Evolutionary conservation across 805 yeast species (phyloP), one percentile per base, ranked within the genome.

Genomic region (Yamadazyma olivae): DNA sequence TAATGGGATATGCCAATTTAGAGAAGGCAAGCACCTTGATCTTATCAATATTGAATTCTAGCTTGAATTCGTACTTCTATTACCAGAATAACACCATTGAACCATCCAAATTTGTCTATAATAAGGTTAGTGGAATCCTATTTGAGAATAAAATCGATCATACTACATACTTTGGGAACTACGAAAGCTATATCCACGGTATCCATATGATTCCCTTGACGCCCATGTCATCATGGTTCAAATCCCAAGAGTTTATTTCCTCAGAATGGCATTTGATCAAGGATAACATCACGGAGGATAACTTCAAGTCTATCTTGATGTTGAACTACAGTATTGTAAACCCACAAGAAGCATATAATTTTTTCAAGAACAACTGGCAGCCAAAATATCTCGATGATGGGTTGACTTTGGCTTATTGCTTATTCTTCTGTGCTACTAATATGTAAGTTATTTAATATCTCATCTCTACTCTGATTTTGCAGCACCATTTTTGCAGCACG

Each of bases 121-220:
- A 83, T 55, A 79, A 75, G 51, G 87, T 81, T 3, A 71, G 83
- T 19, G 90, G 90, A 31, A 82, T 82, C 18, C 48, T 76, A 32
- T 82, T 79, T 54, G 88, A 82, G 45, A 81, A 82, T 54, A 81
- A 82, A 50, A 54, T 79, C 33, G 83, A 77, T 43, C 83, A 76
- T 50, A 76, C 88, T 0, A 83, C 89, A 0, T 82, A 77, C 56
- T 83, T 83, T 50, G 89, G 89, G n/a, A 31, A 50, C 27, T 61
- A 72, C 35, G 54, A 48, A 29, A 81, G 81, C 48, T 83, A 75
- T 55, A 78, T 83, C 32, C 88, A 82, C 44, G 84, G 86, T 59
- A 82, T 82, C 31, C 88, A 82, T 51, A 82, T 83, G 67, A 64
- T 83, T 18, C 90, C 89, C 17, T 68, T 81, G 14, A 79, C 85